Evolutionary conservation across 1,284 basidiomycete genomes (phyloP).

Genomic region (Cerrena zonata): DNA sequence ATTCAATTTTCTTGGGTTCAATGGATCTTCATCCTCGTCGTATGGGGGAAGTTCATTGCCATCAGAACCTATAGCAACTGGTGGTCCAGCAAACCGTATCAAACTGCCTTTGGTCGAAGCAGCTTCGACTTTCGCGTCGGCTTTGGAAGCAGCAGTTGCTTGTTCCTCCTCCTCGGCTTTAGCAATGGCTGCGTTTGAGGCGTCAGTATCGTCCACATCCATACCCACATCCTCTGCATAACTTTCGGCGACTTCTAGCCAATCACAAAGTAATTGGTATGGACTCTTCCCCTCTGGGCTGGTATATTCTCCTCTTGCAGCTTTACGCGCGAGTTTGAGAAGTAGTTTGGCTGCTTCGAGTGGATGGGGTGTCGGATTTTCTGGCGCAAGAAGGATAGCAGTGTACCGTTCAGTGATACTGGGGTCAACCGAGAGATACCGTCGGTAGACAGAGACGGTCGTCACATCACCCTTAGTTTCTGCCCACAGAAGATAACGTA

Average conservation of each 20-base stretch:
- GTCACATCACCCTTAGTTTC: conserved; percentile 81
- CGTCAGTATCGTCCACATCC: conserved; percentile 69
- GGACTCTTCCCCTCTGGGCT: conserved; percentile 93
- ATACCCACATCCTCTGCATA: conserved; percentile 91
- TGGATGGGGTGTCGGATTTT: conserved; percentile 68
- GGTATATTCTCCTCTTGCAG: conserved; percentile 76
- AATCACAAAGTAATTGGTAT: conserved; percentile 89
- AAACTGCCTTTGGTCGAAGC: conserved; percentile 58
- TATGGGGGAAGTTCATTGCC: conserved; percentile 49
- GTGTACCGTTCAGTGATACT: conserved; percentile 84
- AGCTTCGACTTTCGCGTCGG: conserved; percentile 30
- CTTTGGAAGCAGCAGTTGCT: conserved; percentile 23
- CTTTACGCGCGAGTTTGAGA: conserved; percentile 77
- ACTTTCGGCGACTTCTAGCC: conserved; percentile 87
- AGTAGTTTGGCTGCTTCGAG: conserved; percentile 92
- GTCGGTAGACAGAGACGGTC: conserved; percentile 81
- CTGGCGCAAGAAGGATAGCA: conserved; percentile 64
- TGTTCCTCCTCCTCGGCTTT: conserved; percentile 29
- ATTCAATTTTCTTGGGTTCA: conserved; percentile 72
- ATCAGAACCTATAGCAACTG: conserved; percentile 48
- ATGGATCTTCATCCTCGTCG: conserved; percentile 79
- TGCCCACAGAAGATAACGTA: conserved; percentile 91
- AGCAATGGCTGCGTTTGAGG: conserved; percentile 42
- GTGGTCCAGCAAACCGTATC: conserved; percentile 71
- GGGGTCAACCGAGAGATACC: conserved; percentile 84